A percentile compares a stretch with the other conserved stretches of the same genome.
Conservation (phyloP, 176 grass and related monocot genomes). For the Eleusine indica region DNA sequence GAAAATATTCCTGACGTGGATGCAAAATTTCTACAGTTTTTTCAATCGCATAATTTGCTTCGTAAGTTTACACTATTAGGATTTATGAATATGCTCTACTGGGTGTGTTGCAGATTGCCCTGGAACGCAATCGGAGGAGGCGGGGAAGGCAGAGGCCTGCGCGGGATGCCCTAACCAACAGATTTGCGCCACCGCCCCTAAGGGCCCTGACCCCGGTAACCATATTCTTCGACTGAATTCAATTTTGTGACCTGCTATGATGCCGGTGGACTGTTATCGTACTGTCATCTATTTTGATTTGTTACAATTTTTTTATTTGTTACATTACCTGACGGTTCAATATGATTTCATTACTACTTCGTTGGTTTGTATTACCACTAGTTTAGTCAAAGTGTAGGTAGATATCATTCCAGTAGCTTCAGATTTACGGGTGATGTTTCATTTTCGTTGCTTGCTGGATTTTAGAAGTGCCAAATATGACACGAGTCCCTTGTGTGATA, state of each 20-base stretch:
- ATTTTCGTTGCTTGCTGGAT: too few species aligned
- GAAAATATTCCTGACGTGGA: not conserved
- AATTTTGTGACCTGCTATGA: not conserved
- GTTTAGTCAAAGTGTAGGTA: too few species aligned
- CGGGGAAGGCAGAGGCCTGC: conserved; percentile 81
- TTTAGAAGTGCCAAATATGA: too few species aligned
- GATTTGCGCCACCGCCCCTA: conserved; percentile 87
- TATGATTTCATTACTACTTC: too few species aligned
- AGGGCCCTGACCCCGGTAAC: conserved; percentile 89
- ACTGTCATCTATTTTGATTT: not conserved
- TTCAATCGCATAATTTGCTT: not conserved
- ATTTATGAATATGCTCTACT: conserved; percentile 7
- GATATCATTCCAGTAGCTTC: too few species aligned
- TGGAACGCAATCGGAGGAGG: conserved; percentile 74
- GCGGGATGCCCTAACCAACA: conserved; percentile 92
- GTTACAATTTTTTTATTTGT: not conserved
- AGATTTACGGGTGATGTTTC: too few species aligned
- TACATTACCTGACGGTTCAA: too few species aligned
- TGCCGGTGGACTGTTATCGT: not conserved
- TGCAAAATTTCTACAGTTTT: not conserved
- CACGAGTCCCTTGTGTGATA: too few species aligned
- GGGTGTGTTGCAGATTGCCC: conserved; percentile 66
- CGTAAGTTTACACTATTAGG: not conserved
- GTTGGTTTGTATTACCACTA: too few species aligned
- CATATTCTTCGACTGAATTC: not conserved